A percentile compares a stretch with the other conserved stretches of the same genome.
Conservation (phyloP, 305 asterid species). For the Euphrasia arctica region DNA sequence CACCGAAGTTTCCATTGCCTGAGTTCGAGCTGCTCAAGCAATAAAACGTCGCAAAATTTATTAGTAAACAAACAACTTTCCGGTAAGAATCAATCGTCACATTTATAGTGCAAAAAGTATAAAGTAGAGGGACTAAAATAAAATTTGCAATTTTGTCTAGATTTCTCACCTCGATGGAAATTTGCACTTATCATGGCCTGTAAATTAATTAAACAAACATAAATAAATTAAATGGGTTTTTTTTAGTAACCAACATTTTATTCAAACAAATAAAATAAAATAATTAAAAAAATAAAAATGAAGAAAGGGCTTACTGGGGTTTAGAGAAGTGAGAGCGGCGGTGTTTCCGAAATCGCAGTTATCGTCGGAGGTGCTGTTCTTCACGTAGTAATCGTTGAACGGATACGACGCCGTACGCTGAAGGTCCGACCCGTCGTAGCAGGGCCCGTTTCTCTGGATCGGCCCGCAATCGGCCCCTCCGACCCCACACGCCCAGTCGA, state of each 20-base stretch:
- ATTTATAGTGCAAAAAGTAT: too few relatives aligned
- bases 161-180: slow-evolving; percentile 65
- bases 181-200: slow-evolving; percentile 69
- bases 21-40: slow-evolving; percentile 38
- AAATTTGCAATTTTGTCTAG: neutral
- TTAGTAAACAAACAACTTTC: too few relatives aligned
- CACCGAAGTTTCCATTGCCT: slow-evolving; percentile 39
- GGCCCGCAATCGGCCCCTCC: slow-evolving; percentile 84
- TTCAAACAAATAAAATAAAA: neutral
- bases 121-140: too few relatives aligned
- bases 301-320: slow-evolving; percentile 59
- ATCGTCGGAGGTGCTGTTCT: slow-evolving; percentile 49
- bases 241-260: neutral
- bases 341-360: slow-evolving; percentile 59
- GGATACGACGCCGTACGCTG: slow-evolving; percentile 77
- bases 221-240: neutral
- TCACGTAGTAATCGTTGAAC: slow-evolving; percentile 74
- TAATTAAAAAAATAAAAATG: neutral
- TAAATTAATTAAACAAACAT: slow-evolving; percentile 11
- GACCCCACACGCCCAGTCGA: slow-evolving; percentile 84
- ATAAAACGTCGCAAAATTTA: neutral
- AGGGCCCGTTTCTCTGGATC: slow-evolving; percentile 73
- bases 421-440: slow-evolving; percentile 71
- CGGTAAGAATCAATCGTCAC: too few relatives aligned
- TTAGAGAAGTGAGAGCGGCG: slow-evolving; percentile 73